Conservation (phyloP, 2,329 filamentous ascomycete genomes). For the Verticillium nonalfalfae region DNA sequence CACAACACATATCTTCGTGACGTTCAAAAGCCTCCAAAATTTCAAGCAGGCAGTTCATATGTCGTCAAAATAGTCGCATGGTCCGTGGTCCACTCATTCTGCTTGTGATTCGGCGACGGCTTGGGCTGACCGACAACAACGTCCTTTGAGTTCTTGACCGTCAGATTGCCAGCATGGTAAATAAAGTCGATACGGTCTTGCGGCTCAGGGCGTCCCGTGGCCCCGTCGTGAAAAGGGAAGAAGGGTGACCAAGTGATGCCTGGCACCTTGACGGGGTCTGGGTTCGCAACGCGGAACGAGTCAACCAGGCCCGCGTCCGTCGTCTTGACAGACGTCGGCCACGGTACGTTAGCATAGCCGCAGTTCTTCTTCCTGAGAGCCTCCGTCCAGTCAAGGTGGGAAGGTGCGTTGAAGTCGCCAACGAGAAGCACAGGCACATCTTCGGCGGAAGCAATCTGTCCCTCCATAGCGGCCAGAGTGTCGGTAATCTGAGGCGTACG, state of each 20-base stretch:
- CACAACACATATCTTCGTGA: too few relatives aligned
- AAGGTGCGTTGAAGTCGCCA: constrained; percentile 37
- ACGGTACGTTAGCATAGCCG: constrained; percentile 23
- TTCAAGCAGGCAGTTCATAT: neutral
- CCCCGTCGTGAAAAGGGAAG: constrained; percentile 20
- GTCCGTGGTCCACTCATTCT: constrained; percentile 36
- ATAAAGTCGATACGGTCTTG: constrained; percentile 36
- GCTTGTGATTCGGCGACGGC: constrained; percentile 22
- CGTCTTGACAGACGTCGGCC: constrained; percentile 30
- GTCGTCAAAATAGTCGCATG: constrained; percentile 14
- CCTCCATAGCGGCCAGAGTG: constrained; percentile 24
- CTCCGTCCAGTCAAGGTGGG: constrained; percentile 33
- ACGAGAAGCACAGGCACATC: constrained; percentile 27
- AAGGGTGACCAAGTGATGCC: constrained; percentile 35
- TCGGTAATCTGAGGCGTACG: constrained; percentile 30
- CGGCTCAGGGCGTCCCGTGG: constrained; percentile 22
- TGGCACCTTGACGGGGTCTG: constrained; percentile 22
- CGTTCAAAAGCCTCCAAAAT: too few relatives aligned
- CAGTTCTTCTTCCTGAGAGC: constrained; percentile 25
- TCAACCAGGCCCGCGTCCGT: constrained; percentile 28
- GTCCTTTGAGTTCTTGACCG: constrained; percentile 20
- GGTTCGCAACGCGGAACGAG: constrained; percentile 29
- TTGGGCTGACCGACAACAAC: constrained; percentile 25
- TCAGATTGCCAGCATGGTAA: constrained; percentile 28
- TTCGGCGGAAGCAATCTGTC: constrained; percentile 21